Percentiles rank a stretch among this genome's conserved stretches.
These are phyloP conservation scores for Citrus mangshanensis DNA, from an alignment of 345 rosid genomes.

Conservation along the genomic window DNA sequence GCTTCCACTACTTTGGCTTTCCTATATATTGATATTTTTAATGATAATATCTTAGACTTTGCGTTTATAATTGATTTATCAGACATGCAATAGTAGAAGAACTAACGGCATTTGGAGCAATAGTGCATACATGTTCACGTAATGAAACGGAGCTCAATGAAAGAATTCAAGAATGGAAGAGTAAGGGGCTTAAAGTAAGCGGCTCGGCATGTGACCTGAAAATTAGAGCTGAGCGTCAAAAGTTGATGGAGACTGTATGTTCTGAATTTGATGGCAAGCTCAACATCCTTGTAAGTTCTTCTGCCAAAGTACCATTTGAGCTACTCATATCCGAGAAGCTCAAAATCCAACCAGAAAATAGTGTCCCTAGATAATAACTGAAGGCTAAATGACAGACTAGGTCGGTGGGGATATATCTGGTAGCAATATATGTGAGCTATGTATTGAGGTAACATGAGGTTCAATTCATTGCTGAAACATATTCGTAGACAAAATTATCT, in stretches of 20 bases:
- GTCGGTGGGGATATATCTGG: too few relatives aligned
- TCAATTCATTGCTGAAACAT: too few relatives aligned
- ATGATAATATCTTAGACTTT: neutral
- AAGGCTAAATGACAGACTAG: too few relatives aligned
- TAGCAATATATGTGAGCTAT: too few relatives aligned
- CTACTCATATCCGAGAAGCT: neutral
- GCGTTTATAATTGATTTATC: neutral
- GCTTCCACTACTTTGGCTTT: neutral
- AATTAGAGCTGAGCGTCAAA: slow-evolving; percentile 33
- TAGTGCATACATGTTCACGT: slow-evolving; percentile 8
- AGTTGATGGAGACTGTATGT: slow-evolving; percentile 40
- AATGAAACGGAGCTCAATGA: neutral
- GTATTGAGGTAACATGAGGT: too few relatives aligned
- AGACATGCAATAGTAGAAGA: slow-evolving; percentile 13
- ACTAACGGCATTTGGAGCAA: slow-evolving; percentile 13
- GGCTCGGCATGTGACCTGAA: slow-evolving; percentile 59
- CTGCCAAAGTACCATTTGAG: neutral
- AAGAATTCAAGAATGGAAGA: slow-evolving; percentile 36
- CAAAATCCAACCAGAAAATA: neutral
- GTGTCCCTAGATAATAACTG: too few relatives aligned
- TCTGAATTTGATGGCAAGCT: slow-evolving; percentile 50
- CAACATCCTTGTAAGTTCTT: slow-evolving; percentile 50
- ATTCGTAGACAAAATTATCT: too few relatives aligned
- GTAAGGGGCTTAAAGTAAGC: slow-evolving; percentile 42
- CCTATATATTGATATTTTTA: neutral